Evolutionary conservation across 345 rosid species (phyloP), one percentile per base, ranked within the genome.

Genomic region (Citrus hindsii): DNA sequence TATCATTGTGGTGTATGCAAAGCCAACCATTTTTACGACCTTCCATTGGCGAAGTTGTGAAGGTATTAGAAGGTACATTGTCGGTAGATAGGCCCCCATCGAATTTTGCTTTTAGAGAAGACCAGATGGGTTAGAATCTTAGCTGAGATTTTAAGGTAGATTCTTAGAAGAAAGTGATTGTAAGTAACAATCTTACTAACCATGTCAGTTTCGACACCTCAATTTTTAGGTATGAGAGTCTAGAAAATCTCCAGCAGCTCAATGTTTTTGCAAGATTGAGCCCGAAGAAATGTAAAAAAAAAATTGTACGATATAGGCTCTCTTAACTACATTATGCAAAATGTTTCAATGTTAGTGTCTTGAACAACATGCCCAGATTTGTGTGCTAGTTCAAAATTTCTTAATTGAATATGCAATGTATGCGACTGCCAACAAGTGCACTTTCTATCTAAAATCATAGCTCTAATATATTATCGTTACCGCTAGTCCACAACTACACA

Each of bases 1-100:
- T 84, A 69, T 85, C 85, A 62, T 74, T 83, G 24, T 85, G 88
- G 86, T 85, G 88, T 51, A 60, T 83, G 82, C 88, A 85, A 75
- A 79, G 53, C 73, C 88, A 81, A 48, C 83, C 88, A 10, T 85
- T 83, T 76, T 76, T 85, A 46, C 79, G 86, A 32, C 88, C 88
- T 76, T 83, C 86, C 74, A 85, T 85, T 25, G 77, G 75, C 4
- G 88, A 85, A 76, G 86, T 85, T 55, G 84, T 83, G 60, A 85
- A 83, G 84, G 81, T 85, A 73, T 80, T 85, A 67, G 88, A 83
- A 85, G 86, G 84, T 78, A 67, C 88, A 73, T 82, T 83, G 46
- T 85, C 86, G 5, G 83, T 85, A 25, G 88, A 85, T 79, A 85
- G 82, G 76, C 88, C 86, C 56, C 88, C 85, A 14, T 73, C 37